phyloP scores from a whole-genome alignment of 495 filamentous ascomycete species.

The Filosporella fistucella region DNA sequence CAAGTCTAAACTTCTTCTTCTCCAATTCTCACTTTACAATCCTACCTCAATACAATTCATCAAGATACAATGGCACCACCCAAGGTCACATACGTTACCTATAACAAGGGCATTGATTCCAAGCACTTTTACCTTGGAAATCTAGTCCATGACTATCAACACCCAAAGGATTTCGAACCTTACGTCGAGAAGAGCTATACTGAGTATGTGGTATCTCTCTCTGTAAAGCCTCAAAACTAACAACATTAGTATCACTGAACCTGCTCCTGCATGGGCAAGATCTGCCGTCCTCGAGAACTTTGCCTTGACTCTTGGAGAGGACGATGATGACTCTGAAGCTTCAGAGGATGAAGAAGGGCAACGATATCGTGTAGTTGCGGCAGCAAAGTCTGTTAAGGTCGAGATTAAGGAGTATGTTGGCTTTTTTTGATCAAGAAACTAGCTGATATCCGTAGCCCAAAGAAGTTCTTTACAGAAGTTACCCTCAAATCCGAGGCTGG shows the following conservation, averaged over 20 bases:
- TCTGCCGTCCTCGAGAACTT: slow-evolving; percentile 12
- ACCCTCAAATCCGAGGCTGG: slow-evolving; percentile 11
- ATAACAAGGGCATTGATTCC: slow-evolving; percentile 12
- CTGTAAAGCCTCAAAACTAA: neutral
- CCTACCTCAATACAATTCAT: too few relatives aligned
- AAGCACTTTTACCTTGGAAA: slow-evolving; percentile 21
- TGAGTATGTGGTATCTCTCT: slow-evolving; percentile 8
- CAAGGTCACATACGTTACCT: slow-evolving; percentile 15
- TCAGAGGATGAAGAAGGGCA: slow-evolving; percentile 7
- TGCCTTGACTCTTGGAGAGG: slow-evolving; percentile 17
- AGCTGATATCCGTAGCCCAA: neutral
- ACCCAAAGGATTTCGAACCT: slow-evolving; percentile 11
- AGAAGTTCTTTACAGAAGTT: slow-evolving; percentile 11
- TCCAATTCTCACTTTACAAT: too few relatives aligned
- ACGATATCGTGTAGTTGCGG: slow-evolving; percentile 16
- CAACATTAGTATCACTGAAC: slow-evolving; percentile 6
- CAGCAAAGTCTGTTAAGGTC: slow-evolving; percentile 13
- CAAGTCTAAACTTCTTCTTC: too few relatives aligned
- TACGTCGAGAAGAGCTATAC: slow-evolving; percentile 14
- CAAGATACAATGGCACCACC: slow-evolving; percentile 4
- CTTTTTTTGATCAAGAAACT: too few relatives aligned
- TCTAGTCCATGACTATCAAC: slow-evolving; percentile 14
- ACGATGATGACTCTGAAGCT: neutral
- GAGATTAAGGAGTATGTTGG: slow-evolving; percentile 22
- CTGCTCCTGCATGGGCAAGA: slow-evolving; percentile 15